Base-by-base conservation (phyloP, 139 green algal genomes). In the Diplosphaera chodatii region DNA sequence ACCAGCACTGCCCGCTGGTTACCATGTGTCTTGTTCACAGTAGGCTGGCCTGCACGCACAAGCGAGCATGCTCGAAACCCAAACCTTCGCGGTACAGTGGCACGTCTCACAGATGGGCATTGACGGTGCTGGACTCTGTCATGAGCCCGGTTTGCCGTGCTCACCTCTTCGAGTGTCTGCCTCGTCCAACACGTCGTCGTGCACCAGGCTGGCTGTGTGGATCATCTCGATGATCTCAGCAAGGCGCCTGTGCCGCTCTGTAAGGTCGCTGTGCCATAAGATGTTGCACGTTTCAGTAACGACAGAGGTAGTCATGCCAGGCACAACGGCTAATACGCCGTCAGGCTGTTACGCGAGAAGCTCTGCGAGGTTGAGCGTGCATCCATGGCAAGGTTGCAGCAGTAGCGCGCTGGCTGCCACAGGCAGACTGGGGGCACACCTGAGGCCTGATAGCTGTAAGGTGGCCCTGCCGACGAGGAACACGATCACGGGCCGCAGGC, bases 221-320 rank as follows among this genome's bases (percentile, higher is more conserved):
- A 99, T 97, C 95, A 99, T 99, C 76, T 99, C 95, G 0, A 86
- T 97, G 48, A 99, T 98, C 71, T 98, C 91, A 21, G 95, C 95
- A 28, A 99, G 83, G 28, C 92, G 69, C 48, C 89, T 83, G 59
- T 99, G 95, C 71, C 87, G 78, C 13, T 91, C 85, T 2, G 78
- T 95, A 22, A 99, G 86, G 66, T 97, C 91, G 18, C 92, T 97
- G 87, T 68, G 80, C 16, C 0, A n/a, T n/a, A n/a, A n/a, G n/a
- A n/a, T n/a, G n/a, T n/a, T n/a, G n/a, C n/a, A n/a, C n/a, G n/a
- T n/a, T n/a, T n/a, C n/a, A n/a, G n/a, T n/a, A n/a, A n/a, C n/a
- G n/a, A n/a, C n/a, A n/a, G n/a, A n/a, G n/a, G n/a, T n/a, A n/a
- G n/a, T n/a, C n/a, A n/a, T n/a, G n/a, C n/a, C n/a, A n/a, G n/a